Percentiles rank a stretch among this genome's conserved stretches.
These are phyloP conservation scores for Blakeslea trispora DNA, from an alignment of 371 early-diverging fungal genomes.

Conservation along the genomic window DNA sequence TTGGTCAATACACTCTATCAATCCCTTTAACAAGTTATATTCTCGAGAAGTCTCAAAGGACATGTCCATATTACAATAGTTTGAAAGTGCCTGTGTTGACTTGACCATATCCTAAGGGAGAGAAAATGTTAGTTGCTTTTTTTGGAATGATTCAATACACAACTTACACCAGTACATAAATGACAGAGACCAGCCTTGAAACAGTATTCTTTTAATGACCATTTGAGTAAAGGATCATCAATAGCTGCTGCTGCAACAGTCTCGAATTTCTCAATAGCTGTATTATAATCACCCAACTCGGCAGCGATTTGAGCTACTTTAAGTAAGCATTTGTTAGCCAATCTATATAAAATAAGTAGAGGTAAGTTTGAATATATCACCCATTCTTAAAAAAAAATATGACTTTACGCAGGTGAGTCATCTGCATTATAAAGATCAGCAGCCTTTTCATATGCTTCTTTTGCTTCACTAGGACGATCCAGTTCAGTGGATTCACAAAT, in stretches of 20 bases:
- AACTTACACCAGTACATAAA: conserved; percentile 67
- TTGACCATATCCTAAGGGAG: conserved; percentile 36
- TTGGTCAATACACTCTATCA: conserved; percentile 75
- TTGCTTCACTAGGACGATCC: conserved; percentile 74
- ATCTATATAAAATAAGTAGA: conserved; percentile 50
- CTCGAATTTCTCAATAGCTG: conserved; percentile 90
- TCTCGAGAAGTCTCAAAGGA: conserved; percentile 86
- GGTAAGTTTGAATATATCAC: no score
- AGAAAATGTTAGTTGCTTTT: no score
- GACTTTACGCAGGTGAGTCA: conserved; percentile 85
- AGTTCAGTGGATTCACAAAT: conserved; percentile 85
- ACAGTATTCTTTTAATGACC: conserved; percentile 94
- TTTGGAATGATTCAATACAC: not conserved
- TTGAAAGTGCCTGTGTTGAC: conserved; percentile 41
- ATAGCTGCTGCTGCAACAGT: conserved; percentile 77
- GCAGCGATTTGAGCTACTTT: conserved; percentile 93
- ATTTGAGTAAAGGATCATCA: conserved; percentile 90
- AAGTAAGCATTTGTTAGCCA: conserved; percentile 85
- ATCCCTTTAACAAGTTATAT: conserved; percentile 73
- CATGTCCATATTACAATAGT: conserved; percentile 70
- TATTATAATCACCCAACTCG: conserved; percentile 82
- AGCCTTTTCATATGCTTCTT: conserved; percentile 85
- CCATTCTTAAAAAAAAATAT: not conserved
- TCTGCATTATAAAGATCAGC: conserved; percentile 92
- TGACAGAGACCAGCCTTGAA: conserved; percentile 94